Base-by-base conservation (phyloP, 306 rosid genomes). In the Cucumis melo region DNA sequence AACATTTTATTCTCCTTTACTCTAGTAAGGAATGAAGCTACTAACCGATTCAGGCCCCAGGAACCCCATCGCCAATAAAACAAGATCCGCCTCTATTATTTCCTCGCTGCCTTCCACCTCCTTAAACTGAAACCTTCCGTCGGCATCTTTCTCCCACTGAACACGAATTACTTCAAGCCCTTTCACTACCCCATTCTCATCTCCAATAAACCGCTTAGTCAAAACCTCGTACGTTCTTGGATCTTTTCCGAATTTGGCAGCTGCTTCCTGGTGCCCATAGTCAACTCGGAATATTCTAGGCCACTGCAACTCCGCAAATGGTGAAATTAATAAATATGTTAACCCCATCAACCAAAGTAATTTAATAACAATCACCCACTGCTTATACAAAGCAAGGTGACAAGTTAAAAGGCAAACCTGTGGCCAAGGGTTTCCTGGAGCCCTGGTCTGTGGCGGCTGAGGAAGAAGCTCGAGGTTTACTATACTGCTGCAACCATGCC, bases 401-500 rank as follows among this genome's bases (percentile, higher is more conserved):
- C 27, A 64, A 54, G 54, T 20, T 16, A n/a, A 67, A 15, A 67
- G 21, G 42, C 62, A 41, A 81, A 91, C 97, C 97, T 94, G 96
- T 51, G 98, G 98, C 98, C 97, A 95, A 27, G 99, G 99, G 83
- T 95, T 95, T 70, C 97, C 97, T 2, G 99, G 89, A 24, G 96
- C 99, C 88, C 99, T 87, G 29, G 91, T 82, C 55, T 23, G 86
- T 20, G 99, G 97, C 29, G 97, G 99, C 85, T 85, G 76, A 14
- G 99, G 92, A 74, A 95, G 97, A 77, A 92, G 92, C 78, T 95
- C 99, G 20, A 91, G 81, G 78, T 86, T 82, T 36, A 82, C 72
- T 2, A 92, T 16, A 42, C 80, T 65, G 48, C 78, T 88, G 84
- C 99, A 95, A 61, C 99, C 99, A 83, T 95, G 99, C 15, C 99